Evolutionary conservation across 1,284 basidiomycete genomes (phyloP), one percentile per base, ranked within the genome.

Genomic region (Leccinum ponderosum): DNA sequence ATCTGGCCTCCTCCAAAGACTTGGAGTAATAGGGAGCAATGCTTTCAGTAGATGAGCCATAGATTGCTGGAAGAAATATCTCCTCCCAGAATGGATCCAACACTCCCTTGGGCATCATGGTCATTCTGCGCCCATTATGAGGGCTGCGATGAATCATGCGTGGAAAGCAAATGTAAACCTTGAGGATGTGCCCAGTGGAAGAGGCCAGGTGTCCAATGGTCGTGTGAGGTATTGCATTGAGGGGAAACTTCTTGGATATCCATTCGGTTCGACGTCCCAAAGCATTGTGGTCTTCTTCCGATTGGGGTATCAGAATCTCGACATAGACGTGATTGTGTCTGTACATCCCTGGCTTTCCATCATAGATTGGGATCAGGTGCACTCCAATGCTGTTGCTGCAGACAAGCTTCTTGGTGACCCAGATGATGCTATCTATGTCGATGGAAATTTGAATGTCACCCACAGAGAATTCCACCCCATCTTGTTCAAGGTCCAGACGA

Each of bases 351-450:
- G 42, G 17, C 50, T 55, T 58, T 1, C 27, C 25, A 1, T 62
- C 47, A 33, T 60, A 56, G 22, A 62, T 22, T 0, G 63, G 67
- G 1, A 3, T 54, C 1, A 64, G 0, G 3, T 63, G 57, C 0
- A 69, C 53, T 0, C 56, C 42, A 1, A 69, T 55, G 33, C 60
- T 60, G 0, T 12, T 15, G 3, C 3, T 56, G 55, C 53, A 65
- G 0, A 57, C 17, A 0, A 66, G 4, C 17, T n/a, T 8, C 3
- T 25, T 56, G 1, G 61, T 66, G 1, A 9, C 58, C 62, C 65
- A 68, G 1, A 68, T 63, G 29, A 68, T 54, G 29, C 65, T 68
- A 25, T 68, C 59, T 2, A 68, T 68, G 15, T 64, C 17, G 0
- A 66, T 48, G 0, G 58, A 65, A 8, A 68, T 53, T 0, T 54